Conservation (phyloP, 495 filamentous ascomycete genomes). For the Hypoxylon trugodes region DNA sequence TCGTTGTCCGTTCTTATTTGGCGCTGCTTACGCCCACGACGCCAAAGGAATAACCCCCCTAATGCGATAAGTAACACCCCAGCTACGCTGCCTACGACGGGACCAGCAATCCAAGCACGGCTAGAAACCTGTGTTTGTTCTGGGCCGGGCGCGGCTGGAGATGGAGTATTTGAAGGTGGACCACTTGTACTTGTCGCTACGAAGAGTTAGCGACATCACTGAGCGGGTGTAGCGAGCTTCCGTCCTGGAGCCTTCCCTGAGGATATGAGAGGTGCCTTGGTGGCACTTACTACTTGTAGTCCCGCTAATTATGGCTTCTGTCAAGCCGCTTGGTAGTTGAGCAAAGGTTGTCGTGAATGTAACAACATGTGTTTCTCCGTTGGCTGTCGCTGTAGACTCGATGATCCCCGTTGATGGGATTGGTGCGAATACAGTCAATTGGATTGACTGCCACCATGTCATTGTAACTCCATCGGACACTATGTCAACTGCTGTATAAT, state of each 20-base stretch:
- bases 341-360: conserved; percentile 16
- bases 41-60: conserved; percentile 11
- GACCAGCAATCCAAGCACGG: conserved; percentile 23
- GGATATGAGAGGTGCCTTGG: background rate
- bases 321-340: background rate
- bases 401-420: conserved; percentile 13
- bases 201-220: background rate
- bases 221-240: background rate
- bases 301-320: too few relatives aligned
- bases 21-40: background rate
- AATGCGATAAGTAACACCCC: background rate
- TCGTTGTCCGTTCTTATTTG: background rate
- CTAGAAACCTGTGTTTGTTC: background rate
- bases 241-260: background rate
- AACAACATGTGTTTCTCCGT: background rate
- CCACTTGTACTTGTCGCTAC: background rate
- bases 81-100: conserved; percentile 5
- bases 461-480: background rate
- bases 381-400: background rate
- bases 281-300: background rate
- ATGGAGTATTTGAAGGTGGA: too few relatives aligned
- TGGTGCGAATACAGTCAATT: conserved; percentile 3
- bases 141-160: background rate
- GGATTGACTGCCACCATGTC: background rate
- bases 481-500: background rate